Base-by-base conservation (phyloP, 495 filamentous ascomycete species). In the Penicillium manginii region DNA sequence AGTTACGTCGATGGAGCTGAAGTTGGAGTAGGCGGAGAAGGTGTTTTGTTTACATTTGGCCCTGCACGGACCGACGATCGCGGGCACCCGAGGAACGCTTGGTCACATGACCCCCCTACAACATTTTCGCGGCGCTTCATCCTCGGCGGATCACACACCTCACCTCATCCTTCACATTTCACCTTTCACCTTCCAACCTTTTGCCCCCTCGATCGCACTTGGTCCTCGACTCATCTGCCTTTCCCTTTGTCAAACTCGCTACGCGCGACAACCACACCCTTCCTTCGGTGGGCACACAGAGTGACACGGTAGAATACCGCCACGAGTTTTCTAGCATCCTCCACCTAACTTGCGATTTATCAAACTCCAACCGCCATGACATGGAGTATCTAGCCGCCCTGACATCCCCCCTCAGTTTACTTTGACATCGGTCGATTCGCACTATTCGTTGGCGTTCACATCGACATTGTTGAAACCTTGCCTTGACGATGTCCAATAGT, bases 401-500 rank as follows among this genome's bases (percentile, higher is more conserved):
- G 6, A 15, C 11, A 19, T n/a, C 19, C 17, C 42, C 17, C 5
- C 45, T 47, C 21, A 23, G 8, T 47, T 26, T 26, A 1, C 11
- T 9, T 47, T 47, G 19, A 47, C 40, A 26, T 47, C 21, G 2
- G 11, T 47, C 21, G 45, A 47, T 23, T 47, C 45, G 2, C 19
- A 12, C 9, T 10, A 45, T 17, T 17, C 12, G 35, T n/a, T 14
- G 12, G 35, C 10, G 15, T 39, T 45, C 42, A 21, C 0, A 17
- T 45, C 18, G 9, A 2, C 18, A n/a, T 45, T 45, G 6, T 18
- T 19, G n/a, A 9, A 19, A 32, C 21, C 18, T 43, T 39, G 12
- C 11, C 11, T 39, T 39, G 49, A 73, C 54, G 55, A 87, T 87
- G 85, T 80, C 82, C 39, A 77, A 82, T 59, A 77, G 82, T 58